These are phyloP conservation scores for Colletotrichum cuscutae DNA, from an alignment of 2,329 filamentous ascomycete species.

Conservation along the genomic window DNA sequence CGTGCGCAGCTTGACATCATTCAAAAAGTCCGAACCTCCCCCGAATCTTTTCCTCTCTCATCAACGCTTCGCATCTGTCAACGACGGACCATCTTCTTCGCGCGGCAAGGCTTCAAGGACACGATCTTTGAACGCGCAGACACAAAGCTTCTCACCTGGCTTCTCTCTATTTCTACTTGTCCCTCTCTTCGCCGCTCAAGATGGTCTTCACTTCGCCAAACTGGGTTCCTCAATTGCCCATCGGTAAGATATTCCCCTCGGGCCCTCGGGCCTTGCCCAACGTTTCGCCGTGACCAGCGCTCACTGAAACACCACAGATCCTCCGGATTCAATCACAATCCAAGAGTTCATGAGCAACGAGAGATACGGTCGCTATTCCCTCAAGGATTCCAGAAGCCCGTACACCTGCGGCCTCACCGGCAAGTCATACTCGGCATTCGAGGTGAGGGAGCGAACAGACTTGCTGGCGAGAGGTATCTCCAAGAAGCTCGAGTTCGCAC, in stretches of 20 bases:
- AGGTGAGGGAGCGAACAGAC: conserved; percentile 75
- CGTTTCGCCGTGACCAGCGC: conserved; percentile 8
- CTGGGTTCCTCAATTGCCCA: conserved; percentile 70
- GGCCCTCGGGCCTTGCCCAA: not conserved
- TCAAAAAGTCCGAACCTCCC: conserved; percentile 25
- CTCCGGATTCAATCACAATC: conserved; percentile 80
- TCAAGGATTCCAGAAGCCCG: conserved; percentile 72
- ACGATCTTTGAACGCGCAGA: not conserved
- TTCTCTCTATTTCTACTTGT: not conserved
- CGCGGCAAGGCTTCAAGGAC: not conserved
- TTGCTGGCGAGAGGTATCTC: conserved; percentile 74
- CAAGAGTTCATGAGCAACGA: conserved; percentile 83
- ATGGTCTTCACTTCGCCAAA: conserved; percentile 70
- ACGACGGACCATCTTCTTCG: not conserved
- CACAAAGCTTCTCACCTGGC: not conserved
- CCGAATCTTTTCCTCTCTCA: not conserved
- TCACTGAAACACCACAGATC: conserved; percentile 49
- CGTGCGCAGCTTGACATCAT: conserved; percentile 7
- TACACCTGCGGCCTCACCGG: conserved; percentile 83
- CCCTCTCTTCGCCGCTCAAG: not conserved
- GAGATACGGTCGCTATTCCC: conserved; percentile 71
- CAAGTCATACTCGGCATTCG: conserved; percentile 69
- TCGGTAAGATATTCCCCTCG: conserved; percentile 49
- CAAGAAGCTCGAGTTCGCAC: conserved; percentile 76
- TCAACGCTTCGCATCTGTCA: not conserved